These are phyloP conservation scores for Phialophora expanda DNA, from an alignment of 2,329 filamentous ascomycete species.

Conservation along the genomic window DNA sequence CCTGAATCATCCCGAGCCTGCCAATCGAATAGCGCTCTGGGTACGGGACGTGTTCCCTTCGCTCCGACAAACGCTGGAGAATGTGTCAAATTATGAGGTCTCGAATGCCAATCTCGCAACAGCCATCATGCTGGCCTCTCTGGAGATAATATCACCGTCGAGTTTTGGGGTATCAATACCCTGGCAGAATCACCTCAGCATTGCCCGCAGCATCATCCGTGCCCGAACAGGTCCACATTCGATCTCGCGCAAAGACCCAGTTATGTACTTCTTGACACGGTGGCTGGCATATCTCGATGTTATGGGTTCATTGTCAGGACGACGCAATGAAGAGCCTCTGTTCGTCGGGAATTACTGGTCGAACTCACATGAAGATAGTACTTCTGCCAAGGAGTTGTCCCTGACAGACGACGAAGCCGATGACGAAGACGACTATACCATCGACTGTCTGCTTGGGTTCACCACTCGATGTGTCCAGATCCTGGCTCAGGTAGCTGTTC, in stretches of 20 bases:
- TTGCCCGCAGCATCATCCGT: constrained; percentile 76
- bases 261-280: constrained; percentile 75
- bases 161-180: constrained; percentile 80
- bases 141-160: constrained; percentile 82
- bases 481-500: constrained; percentile 72
- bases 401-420: constrained; percentile 54
- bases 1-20: constrained; percentile 73
- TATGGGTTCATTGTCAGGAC: constrained; percentile 71
- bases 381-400: constrained; percentile 39
- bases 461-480: constrained; percentile 73
- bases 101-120: constrained; percentile 77
- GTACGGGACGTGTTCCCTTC: constrained; percentile 73
- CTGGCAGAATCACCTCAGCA: constrained; percentile 78
- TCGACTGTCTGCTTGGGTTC: constrained; percentile 82
- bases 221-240: constrained; percentile 65
- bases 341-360: constrained; percentile 57
- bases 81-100: constrained; percentile 72
- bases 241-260: constrained; percentile 59
- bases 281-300: constrained; percentile 88
- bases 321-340: constrained; percentile 59
- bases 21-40: constrained; percentile 78
- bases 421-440: constrained; percentile 67
- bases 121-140: constrained; percentile 81
- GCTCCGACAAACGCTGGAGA: constrained; percentile 69
- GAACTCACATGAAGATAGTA: constrained; percentile 40